These are phyloP conservation scores for Aureobasidium namibiae DNA, from an alignment of 2,329 filamentous ascomycete species.

Conservation along the genomic window DNA sequence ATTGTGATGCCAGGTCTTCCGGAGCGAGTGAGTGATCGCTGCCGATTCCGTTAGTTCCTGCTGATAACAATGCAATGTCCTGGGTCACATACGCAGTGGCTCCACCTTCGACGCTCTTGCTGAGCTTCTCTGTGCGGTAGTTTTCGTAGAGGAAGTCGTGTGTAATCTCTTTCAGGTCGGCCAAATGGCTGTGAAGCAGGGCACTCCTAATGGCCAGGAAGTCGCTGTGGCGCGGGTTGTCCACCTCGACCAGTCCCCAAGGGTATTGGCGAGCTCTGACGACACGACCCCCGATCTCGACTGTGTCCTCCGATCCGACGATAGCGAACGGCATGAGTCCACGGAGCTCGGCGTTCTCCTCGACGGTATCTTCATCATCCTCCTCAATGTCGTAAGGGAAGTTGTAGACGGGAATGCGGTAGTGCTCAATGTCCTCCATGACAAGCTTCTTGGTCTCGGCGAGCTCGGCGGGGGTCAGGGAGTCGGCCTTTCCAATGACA, in stretches of 20 bases:
- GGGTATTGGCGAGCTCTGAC: conserved; percentile 95
- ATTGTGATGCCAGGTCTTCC: conserved; percentile 92
- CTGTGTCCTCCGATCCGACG: conserved; percentile 89
- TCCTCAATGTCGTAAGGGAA: conserved; percentile 99
- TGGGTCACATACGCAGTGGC: conserved; percentile 65
- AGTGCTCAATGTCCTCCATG: conserved; percentile 99
- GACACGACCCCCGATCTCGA: conserved; percentile 87
- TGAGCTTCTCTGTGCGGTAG: conserved; percentile 99
- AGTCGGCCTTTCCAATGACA: conserved; percentile 97
- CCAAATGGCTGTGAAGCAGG: conserved; percentile 92
- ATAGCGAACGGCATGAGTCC: conserved; percentile 99
- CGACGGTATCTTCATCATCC: conserved; percentile 97
- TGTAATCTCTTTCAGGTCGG: conserved; percentile 98
- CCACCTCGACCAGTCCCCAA: conserved; percentile 97
- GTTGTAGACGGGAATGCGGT: conserved; percentile 99
- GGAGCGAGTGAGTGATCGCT: conserved; percentile 90
- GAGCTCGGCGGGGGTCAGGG: conserved; percentile 88
- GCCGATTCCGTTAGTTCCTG: conserved; percentile 22
- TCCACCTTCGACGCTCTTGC: conserved; percentile 95
- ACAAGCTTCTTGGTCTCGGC: conserved; percentile 99
- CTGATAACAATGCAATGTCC: not conserved
- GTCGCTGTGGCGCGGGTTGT: conserved; percentile 97
- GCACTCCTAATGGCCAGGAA: conserved; percentile 96
- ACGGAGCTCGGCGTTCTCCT: conserved; percentile 96
- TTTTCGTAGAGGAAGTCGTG: conserved; percentile 99